Conservation (phyloP, 352 stramenopile genomes). For the Peronosclerospora sorghi region DNA sequence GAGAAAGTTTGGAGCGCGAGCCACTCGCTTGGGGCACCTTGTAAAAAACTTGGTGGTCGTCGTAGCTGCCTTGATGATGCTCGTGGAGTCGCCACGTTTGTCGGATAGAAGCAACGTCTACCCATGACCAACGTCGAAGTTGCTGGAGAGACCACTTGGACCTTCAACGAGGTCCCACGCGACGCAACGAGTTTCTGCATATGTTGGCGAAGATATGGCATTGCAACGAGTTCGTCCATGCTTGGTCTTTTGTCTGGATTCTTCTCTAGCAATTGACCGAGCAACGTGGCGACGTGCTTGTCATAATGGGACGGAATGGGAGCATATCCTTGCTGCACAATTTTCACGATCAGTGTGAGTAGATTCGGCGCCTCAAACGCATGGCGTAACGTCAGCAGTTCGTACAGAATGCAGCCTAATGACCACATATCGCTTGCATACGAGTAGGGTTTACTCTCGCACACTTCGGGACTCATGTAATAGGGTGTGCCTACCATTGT, state of each 20-base stretch:
- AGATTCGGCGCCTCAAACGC: conserved; percentile 82
- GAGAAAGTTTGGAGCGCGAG: conserved; percentile 24
- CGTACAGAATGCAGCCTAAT: conserved; percentile 86
- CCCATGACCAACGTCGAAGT: conserved; percentile 8
- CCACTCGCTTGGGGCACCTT: conserved; percentile 18
- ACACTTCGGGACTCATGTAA: conserved; percentile 92
- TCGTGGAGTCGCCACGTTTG: conserved; percentile 26
- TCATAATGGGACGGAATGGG: conserved; percentile 51
- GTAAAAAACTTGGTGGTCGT: too few relatives aligned
- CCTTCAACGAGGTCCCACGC: conserved; percentile 44
- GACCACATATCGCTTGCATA: conserved; percentile 90
- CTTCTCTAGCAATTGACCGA: conserved; percentile 55
- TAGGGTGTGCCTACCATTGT: conserved; percentile 89
- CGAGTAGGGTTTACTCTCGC: conserved; percentile 87
- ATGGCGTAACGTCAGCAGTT: conserved; percentile 77
- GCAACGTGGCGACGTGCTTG: conserved; percentile 36
- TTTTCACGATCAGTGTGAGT: conserved; percentile 74
- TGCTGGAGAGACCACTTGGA: conserved; percentile 21
- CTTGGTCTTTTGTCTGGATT: conserved; percentile 42
- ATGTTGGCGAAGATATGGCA: conserved; percentile 63
- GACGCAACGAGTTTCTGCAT: conserved; percentile 59
- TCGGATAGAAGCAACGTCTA: conserved; percentile 33
- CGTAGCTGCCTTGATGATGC: conserved; percentile 26
- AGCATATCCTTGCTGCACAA: conserved; percentile 69
- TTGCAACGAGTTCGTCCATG: conserved; percentile 67